phyloP scores from a whole-genome alignment of 352 stramenopile species.

The Phytophthora litchii region DNA sequence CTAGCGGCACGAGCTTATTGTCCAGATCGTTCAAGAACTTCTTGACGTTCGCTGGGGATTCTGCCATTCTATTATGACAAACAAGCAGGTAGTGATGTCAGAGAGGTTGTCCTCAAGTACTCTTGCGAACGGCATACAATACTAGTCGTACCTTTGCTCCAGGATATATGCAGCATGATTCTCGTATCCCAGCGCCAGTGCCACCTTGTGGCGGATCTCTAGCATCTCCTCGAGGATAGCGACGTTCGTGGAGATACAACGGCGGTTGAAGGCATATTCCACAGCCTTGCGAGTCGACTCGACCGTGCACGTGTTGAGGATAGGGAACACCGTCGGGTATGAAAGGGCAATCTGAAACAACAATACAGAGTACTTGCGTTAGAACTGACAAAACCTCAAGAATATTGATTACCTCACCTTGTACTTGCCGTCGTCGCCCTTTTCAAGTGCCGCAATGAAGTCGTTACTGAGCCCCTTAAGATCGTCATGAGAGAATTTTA shows the following conservation, averaged over 20 bases:
- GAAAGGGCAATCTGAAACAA: conserved; percentile 72
- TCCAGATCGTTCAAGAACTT: conserved; percentile 78
- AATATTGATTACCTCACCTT: conserved; percentile 52
- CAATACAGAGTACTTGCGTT: conserved; percentile 1
- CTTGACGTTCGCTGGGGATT: conserved; percentile 62
- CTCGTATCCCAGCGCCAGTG: conserved; percentile 76
- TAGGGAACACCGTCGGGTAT: conserved; percentile 91
- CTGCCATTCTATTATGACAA: conserved; percentile 58
- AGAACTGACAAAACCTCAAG: conserved; percentile 4
- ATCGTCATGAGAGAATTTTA: conserved; percentile 76
- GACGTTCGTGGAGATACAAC: conserved; percentile 85
- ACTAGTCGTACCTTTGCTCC: conserved; percentile 61
- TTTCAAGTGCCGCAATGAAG: conserved; percentile 75
- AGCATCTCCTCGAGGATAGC: conserved; percentile 86
- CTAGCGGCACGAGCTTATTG: conserved; percentile 77
- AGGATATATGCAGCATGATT: conserved; percentile 88
- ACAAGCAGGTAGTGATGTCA: conserved; percentile 14
- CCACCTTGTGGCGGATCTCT: conserved; percentile 78
- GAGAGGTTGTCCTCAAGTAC: neutral
- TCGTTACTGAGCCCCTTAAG: conserved; percentile 82
- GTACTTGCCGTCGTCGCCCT: conserved; percentile 74
- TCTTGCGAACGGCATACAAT: neutral
- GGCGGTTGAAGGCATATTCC: conserved; percentile 79
- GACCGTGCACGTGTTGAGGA: conserved; percentile 88
- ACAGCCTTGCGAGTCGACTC: conserved; percentile 84